Percentiles rank a stretch among this genome's conserved stretches.
These are phyloP conservation scores for Fusarium nodosum DNA, from an alignment of 2,329 filamentous ascomycete genomes.

Conservation along the genomic window DNA sequence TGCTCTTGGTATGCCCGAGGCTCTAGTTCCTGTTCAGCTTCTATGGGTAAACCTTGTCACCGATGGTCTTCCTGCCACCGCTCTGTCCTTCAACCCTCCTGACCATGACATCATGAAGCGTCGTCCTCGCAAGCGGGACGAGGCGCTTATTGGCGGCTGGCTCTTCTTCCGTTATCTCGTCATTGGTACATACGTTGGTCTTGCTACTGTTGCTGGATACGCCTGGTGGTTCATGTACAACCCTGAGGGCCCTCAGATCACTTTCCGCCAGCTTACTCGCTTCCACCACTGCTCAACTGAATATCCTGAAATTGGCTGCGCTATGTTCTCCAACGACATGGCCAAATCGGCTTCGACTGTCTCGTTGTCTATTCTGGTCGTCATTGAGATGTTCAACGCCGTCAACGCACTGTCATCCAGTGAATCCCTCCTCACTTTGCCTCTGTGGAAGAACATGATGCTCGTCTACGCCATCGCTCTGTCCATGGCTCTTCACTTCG, in stretches of 20 bases:
- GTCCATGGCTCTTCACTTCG: constrained; percentile 96
- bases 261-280: constrained; percentile 87
- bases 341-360: constrained; percentile 93
- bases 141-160: constrained; percentile 93
- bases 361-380: constrained; percentile 90
- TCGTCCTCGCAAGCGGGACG: constrained; percentile 90
- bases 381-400: constrained; percentile 99
- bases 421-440: constrained; percentile 92
- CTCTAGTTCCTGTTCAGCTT: constrained; percentile 94
- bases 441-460: constrained; percentile 99
- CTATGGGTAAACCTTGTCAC: constrained; percentile 99
- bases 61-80: constrained; percentile 95
- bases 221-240: constrained; percentile 99
- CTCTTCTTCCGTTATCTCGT: constrained; percentile 98
- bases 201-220: constrained; percentile 95
- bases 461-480: constrained; percentile 93
- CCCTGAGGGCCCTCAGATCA: constrained; percentile 88
- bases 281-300: constrained; percentile 92
- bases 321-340: constrained; percentile 89
- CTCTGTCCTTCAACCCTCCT: constrained; percentile 97
- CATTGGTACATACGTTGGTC: constrained; percentile 93
- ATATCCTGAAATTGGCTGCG: constrained; percentile 90
- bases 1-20: constrained; percentile 96
- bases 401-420: constrained; percentile 98
- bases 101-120: constrained; percentile 98